Evolutionary conservation across 2,329 filamentous ascomycete genomes (phyloP), one percentile per base, ranked within the genome.

Genomic region (Arthroderma sp.): DNA sequence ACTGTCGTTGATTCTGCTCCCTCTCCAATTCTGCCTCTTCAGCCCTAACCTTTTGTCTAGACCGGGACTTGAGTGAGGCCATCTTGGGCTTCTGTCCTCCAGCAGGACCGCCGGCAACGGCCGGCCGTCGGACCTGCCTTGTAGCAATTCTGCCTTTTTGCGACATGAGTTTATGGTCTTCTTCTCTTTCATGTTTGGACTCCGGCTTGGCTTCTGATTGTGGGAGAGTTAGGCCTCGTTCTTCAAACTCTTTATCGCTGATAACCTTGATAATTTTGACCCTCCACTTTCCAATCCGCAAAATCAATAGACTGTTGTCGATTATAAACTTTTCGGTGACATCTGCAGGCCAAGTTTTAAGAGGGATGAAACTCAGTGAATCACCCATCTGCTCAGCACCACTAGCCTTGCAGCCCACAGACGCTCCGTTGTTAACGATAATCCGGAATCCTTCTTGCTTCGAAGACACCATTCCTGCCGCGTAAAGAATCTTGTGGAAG

Each of bases 271-370:
- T 73, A 21, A 82, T 70, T 63, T 79, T 79, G 37, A 83, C 73
- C 63, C 79, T 82, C 74, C 79, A 81, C 65, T 85, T 85, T 6
- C 82, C 82, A 1, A 77, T 63, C 59, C 80, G 72, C 8, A 84
- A 61, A 7, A 84, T 74, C n/a, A 85, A 62, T 1, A 79, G 65
- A 1, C 76, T 70, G 28, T 70, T 76, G 25, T 79, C 75, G 4
- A 81, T 66, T 37, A 82, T 67, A 56, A 75, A 79, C 17, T 77
- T 71, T 15, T 76, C 66, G 0, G 76, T 76, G 51, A 75, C 73
- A 1, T 71, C 67, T 0, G 67, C 63, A 1, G 66, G 63, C 68
- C 74, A 75, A 1, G 73, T 64, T 39, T 73, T 73, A 31, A 81
- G 74, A 1, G 75, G 74, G 0, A 73, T 73, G 67, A 80, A 84